These are phyloP conservation scores for Tolypocladium guangdongense DNA, from an alignment of 2,329 filamentous ascomycete species.

Conservation along the genomic window DNA sequence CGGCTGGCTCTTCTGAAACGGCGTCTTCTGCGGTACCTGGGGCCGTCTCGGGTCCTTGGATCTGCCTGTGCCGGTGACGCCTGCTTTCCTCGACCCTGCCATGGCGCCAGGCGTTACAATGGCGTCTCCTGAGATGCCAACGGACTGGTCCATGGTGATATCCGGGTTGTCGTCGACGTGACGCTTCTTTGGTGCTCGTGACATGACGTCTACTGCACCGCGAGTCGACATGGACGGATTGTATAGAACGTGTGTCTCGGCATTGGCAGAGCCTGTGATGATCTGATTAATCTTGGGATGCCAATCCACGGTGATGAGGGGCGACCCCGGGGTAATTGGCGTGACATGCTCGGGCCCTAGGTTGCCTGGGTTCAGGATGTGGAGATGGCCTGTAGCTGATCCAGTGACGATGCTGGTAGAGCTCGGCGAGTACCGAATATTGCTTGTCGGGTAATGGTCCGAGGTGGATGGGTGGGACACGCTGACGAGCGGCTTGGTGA, in stretches of 20 bases:
- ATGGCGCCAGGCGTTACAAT: constrained; percentile 61
- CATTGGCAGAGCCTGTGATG: constrained; percentile 83
- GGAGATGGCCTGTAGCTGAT: constrained; percentile 72
- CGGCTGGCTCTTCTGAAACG: constrained; percentile 81
- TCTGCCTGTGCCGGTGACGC: constrained; percentile 67
- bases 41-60: constrained; percentile 72
- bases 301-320: constrained; percentile 81
- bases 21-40: constrained; percentile 74
- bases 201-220: constrained; percentile 84
- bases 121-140: constrained; percentile 73
- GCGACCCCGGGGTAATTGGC: constrained; percentile 73
- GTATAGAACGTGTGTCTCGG: constrained; percentile 82
- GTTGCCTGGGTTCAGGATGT: constrained; percentile 90
- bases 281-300: constrained; percentile 95
- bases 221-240: constrained; percentile 71
- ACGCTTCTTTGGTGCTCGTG: constrained; percentile 83
- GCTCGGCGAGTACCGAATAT: constrained; percentile 82
- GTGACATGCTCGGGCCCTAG: constrained; percentile 76
- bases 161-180: constrained; percentile 90
- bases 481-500: constrained; percentile 78
- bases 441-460: constrained; percentile 70
- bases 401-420: constrained; percentile 81
- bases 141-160: constrained; percentile 71
- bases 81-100: constrained; percentile 42
- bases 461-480: constrained; percentile 73